phyloP scores from a whole-genome alignment of 805 yeast species.

The Pichia rugopelliculosa region DNA sequence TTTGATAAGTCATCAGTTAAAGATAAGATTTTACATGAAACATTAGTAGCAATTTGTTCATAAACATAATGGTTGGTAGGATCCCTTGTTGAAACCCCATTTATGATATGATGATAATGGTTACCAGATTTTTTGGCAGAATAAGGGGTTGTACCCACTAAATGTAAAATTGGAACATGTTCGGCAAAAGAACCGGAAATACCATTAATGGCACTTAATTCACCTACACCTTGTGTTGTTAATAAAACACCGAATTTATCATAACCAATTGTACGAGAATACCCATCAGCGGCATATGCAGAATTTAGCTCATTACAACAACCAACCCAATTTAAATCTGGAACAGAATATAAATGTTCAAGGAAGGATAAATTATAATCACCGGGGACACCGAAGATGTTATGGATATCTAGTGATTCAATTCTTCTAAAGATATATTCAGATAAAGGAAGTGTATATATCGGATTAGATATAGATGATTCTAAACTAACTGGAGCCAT shows the following conservation, averaged over 20 bases:
- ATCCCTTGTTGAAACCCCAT: conserved; percentile 34
- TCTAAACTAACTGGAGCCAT: conserved; percentile 19
- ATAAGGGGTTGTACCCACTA: conserved; percentile 72
- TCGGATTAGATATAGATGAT: background rate
- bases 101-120: conserved; percentile 56
- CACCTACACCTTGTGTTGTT: conserved; percentile 88
- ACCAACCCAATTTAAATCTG: conserved; percentile 62
- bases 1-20: conserved; percentile 36
- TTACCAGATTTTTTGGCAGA: conserved; percentile 17
- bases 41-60: conserved; percentile 49
- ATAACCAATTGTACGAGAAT: conserved; percentile 47
- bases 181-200: conserved; percentile 80
- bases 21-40: conserved; percentile 50
- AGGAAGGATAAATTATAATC: conserved; percentile 62
- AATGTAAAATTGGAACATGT: conserved; percentile 69
- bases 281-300: conserved; percentile 89
- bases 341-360: conserved; percentile 54
- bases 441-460: conserved; percentile 40
- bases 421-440: conserved; percentile 58
- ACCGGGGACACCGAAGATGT: conserved; percentile 75
- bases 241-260: conserved; percentile 53
- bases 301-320: conserved; percentile 85
- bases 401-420: conserved; percentile 45
- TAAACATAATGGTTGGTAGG: conserved; percentile 63
- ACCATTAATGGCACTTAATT: conserved; percentile 77